These are phyloP conservation scores for Rhypophila decipiens DNA, from an alignment of 495 filamentous ascomycete genomes.

Conservation along the genomic window DNA sequence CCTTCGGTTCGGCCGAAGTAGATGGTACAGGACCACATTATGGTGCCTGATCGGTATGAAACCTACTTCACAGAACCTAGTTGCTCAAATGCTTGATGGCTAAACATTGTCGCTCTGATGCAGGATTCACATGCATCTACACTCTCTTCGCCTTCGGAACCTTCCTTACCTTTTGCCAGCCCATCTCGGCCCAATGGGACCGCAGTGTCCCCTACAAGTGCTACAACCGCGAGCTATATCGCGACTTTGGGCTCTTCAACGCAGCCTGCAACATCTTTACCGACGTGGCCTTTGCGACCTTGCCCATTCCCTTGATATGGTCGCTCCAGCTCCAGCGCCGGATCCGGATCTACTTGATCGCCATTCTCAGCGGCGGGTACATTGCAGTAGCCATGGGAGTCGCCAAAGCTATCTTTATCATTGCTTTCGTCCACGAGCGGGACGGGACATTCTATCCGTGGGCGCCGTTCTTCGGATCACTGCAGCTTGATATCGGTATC, in stretches of 20 bases:
- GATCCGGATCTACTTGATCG: conserved; percentile 34
- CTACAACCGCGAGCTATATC: conserved; percentile 25
- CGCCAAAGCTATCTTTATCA: conserved; percentile 22
- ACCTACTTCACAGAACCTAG: not conserved
- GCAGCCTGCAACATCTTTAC: conserved; percentile 42
- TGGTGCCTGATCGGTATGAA: conserved; percentile 19
- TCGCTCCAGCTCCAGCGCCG: conserved; percentile 35
- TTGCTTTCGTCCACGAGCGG: conserved; percentile 19
- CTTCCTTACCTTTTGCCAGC: conserved; percentile 29
- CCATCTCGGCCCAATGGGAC: conserved; percentile 31
- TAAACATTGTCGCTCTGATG: conserved; percentile 1
- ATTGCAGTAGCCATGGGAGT: conserved; percentile 24
- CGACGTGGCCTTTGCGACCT: conserved; percentile 37
- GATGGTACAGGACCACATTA: conserved; percentile 19
- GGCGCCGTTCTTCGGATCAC: conserved; percentile 25
- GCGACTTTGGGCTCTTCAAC: conserved; percentile 33
- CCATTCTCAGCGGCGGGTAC: conserved; percentile 40
- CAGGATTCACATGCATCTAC: conserved; percentile 29
- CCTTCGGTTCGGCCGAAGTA: conserved; percentile 18
- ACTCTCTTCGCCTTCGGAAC: conserved; percentile 28
- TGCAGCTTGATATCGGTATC: conserved; percentile 41
- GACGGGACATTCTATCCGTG: conserved; percentile 22
- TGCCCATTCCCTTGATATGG: conserved; percentile 41
- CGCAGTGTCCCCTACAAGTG: conserved; percentile 15
- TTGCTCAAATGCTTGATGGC: not conserved